These are phyloP conservation scores for Lactarius hengduanensis DNA, from an alignment of 768 basidiomycete genomes.

Conservation along the genomic window DNA sequence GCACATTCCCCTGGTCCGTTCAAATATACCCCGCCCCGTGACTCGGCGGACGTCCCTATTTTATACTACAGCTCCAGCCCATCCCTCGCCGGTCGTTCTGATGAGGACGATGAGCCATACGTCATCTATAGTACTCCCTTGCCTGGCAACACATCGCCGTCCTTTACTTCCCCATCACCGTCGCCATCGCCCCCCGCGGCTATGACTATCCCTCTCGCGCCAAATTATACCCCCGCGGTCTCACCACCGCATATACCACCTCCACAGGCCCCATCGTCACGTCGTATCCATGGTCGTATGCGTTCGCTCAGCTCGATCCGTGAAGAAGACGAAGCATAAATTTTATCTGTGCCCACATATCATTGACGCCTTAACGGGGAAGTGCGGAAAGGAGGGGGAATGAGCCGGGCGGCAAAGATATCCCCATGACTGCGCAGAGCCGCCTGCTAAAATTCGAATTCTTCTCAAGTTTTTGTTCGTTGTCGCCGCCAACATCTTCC, in stretches of 20 bases:
- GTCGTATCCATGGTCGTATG: constrained; percentile 26
- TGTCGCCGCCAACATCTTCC: background rate
- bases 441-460: constrained; percentile 18
- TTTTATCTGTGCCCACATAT: background rate
- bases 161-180: constrained; percentile 4
- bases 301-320: constrained; percentile 29
- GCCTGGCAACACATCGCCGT: constrained; percentile 6
- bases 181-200: constrained; percentile 18
- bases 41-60: constrained; percentile 21
- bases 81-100: constrained; percentile 13
- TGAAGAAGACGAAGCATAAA: constrained; percentile 28
- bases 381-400: background rate
- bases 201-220: background rate
- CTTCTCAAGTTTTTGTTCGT: background rate
- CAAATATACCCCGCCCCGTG: constrained; percentile 21
- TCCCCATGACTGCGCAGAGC: constrained; percentile 20
- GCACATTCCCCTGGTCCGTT: constrained; percentile 7
- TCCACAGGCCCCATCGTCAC: constrained; percentile 18
- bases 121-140: constrained; percentile 30
- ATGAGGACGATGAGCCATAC: constrained; percentile 28
- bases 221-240: constrained; percentile 21
- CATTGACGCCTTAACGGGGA: background rate
- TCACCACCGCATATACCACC: constrained; percentile 23
- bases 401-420: constrained; percentile 22
- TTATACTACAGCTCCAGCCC: constrained; percentile 22